Evolutionary conservation across 75 land plant genomes (phyloP), one percentile per base, ranked within the genome.

Genomic region (Selaginella tamariscina): DNA sequence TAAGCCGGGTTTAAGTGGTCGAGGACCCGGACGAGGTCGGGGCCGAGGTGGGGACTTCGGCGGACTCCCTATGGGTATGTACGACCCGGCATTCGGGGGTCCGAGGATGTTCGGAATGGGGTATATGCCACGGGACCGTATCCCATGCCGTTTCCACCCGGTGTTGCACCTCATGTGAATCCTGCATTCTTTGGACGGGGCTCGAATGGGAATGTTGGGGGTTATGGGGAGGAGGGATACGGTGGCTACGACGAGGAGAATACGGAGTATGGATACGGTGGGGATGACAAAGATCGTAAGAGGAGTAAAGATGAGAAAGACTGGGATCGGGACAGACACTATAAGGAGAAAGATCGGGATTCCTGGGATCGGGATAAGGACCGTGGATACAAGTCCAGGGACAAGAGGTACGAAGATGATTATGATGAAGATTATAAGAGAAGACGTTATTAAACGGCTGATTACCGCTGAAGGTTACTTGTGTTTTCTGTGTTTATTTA

Each of bases 131-230:
- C 86, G 2, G 82, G 72, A 5, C 68, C 23, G 74, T 85, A 24
- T 68, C 78, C 24, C 85, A 84, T 67, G 68, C 13, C 55, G 69
- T 0, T 5, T 15, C 76, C 86, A 54, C 83, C 85, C 30, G 91
- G 85, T 0, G 88, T 87, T 15, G 84, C 96, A 5, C 88, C 96
- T 55, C 91, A 91, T 75, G 91, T 91, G 28, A 91, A 91, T 65
- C 96, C 91, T 29, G 91, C 96, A 2, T 91, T 91, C 72, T 91
- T 91, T 69, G 88, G 88, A 0, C 63, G 88, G 2, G 49, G 49
- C 49, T 86, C 86, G 28, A 85, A 84, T 78, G 87, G 85, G 18
- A 84, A 39, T 39, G 49, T 15, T 39, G 49, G 49, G 15, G 49
- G 49, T 5, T 39, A 15, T 5, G 15, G 49, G 49, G 49, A 39